Base-by-base conservation (phyloP, 2,329 filamentous ascomycete species). In the Cladosporium sp. region DNA sequence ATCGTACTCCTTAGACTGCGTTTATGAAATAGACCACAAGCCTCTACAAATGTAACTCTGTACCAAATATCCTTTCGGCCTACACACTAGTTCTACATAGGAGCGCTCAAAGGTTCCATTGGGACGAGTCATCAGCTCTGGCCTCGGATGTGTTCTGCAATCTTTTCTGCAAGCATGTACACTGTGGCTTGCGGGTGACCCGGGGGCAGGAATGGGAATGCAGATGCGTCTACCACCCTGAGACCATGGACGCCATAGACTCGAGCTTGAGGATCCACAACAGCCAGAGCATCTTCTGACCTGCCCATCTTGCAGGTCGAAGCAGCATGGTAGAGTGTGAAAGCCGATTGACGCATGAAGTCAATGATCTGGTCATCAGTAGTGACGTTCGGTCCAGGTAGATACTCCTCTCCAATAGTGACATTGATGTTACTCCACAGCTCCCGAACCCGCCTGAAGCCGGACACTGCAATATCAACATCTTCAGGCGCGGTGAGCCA, bases 401-500 rank as follows among this genome's bases (percentile, higher is more conserved):
- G 57, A 4, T 47, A 51, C 38, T 71, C 68, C 0, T 53, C 55
- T 1, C 58, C 60, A 4, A 63, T 53, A 5, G 58, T 53, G 5
- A 65, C 56, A 0, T 58, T 44, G 40, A 68, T 60, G 1, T 56
- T 61, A 0, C 53, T 37, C 43, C 64, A 67, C 2, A 62, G 48
- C 22, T 64, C 40, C 6, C 69, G 62, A 3, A 49, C 47, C 6
- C 73, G 53, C 20, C 63, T 65, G 56, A 62, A 65, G 3, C 58
- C 57, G 1, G 62, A 61, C 1, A 73, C 40, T 0, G 63, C 65
- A 1, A 72, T 34, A 11, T 64, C 59, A 19, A 61, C 48, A 44
- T 72, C 69, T 0, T 57, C 54, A 0, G 57, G 55, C 20, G 66
- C 47, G 3, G 63, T 65, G 3, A 72, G 58, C 67, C 67, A 71